phyloP scores from a whole-genome alignment of 148 eudicot species.

The Cornus controversa region DNA sequence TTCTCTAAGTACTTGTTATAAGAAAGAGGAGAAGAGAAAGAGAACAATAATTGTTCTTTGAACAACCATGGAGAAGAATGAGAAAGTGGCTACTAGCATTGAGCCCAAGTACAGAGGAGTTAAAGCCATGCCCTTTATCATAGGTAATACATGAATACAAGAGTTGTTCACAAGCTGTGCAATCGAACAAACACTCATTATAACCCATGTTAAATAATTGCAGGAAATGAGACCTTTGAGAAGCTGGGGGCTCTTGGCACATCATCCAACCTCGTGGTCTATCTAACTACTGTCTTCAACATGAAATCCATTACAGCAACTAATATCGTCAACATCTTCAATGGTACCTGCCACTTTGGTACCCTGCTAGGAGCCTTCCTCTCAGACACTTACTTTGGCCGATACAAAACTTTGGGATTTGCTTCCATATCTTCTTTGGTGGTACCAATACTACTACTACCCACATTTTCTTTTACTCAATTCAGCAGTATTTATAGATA shows the following conservation, averaged over 20 bases:
- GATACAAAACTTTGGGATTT: conserved; percentile 48
- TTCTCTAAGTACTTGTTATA: not conserved
- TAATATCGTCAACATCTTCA: conserved; percentile 48
- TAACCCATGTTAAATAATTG: not conserved
- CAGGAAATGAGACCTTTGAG: conserved; percentile 70
- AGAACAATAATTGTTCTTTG: too few species aligned
- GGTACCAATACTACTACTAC: conserved; percentile 21
- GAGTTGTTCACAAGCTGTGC: too few species aligned
- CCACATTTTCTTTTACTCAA: too few species aligned
- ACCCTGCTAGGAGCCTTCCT: conserved; percentile 56
- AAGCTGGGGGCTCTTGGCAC: conserved; percentile 70
- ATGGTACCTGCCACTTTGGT: conserved; percentile 56
- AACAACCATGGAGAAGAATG: conserved; percentile 7
- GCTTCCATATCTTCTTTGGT: conserved; percentile 41
- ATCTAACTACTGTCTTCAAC: conserved; percentile 56
- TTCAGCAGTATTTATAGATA: too few species aligned
- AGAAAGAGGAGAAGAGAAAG: too few species aligned
- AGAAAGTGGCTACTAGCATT: conserved; percentile 10
- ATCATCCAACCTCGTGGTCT: conserved; percentile 50
- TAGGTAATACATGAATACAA: conserved; percentile 28
- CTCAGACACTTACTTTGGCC: conserved; percentile 61
- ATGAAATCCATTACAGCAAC: conserved; percentile 51
- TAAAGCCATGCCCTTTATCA: conserved; percentile 64
- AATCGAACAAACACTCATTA: too few species aligned
- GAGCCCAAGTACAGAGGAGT: conserved; percentile 50